Evolutionary conservation across 2,329 filamentous ascomycete species (phyloP), one percentile per base, ranked within the genome.

Genomic region (Monosporascus sp.): DNA sequence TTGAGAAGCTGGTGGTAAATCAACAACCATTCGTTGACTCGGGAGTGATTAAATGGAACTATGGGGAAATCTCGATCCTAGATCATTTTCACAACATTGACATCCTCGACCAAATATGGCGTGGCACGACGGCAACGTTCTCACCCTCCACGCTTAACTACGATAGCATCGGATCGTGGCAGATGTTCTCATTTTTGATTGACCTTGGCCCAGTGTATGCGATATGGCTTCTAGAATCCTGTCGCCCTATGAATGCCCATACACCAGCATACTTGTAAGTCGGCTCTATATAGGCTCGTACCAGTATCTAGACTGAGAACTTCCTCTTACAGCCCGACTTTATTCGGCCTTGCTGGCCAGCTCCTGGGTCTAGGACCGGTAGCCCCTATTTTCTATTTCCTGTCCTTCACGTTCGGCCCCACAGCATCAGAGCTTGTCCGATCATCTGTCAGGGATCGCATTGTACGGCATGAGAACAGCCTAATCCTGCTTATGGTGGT

Each of bases 191-290:
- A 4, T 64, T 65, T 22, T 48, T 66, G 3, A 54, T 52, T 3
- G 60, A 66, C 47, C 49, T 66, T 1, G 61, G 58, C 4, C 60
- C 59, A 3, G 41, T 65, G 3, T 64, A 61, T 48, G 53, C 56
- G 7, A 41, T 65, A 38, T 63, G 60, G 61, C 41, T 62, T 20
- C 19, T 65, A 37, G 62, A 65, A 45, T 58, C 59, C 1, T 55
- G 44, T 35, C 59, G 61, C 9, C 19, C 37, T 5, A 58, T 46
- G 2, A 61, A 49, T 22, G 46, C 46, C 11, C 57, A 52, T 46
- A 60, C 60, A 41, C 57, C 59, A 2, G 56, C 52, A 5, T 63
- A 56, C 43, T 45, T 61, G 63, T 63, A 38, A 59, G 62, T 54
- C 44, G 31, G 35, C 26, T 16, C 41, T 9, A 27, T 5, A 44